Evolutionary conservation across 2,329 filamentous ascomycete species (phyloP).

Genomic region (Aaosphaeria pasadenensis): DNA sequence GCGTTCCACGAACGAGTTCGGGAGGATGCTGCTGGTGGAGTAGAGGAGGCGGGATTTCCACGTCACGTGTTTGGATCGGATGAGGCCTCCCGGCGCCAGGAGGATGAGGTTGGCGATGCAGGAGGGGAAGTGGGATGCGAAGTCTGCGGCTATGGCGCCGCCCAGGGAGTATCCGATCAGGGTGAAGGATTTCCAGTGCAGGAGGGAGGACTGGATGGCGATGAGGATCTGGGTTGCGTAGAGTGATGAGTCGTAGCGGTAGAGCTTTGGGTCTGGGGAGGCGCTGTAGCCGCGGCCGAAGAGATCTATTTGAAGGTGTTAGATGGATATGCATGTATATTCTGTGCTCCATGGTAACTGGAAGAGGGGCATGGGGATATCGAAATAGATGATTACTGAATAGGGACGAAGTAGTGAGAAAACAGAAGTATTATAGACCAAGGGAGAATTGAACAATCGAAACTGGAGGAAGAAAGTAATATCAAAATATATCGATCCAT

Average conservation of each 20-base stretch:
- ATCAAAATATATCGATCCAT: too few species aligned
- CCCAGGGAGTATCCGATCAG: slow-evolving; percentile 79
- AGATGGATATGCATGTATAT: too few species aligned
- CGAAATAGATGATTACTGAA: background rate
- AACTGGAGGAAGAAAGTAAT: background rate
- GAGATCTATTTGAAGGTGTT: slow-evolving; percentile 50
- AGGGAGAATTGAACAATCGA: background rate
- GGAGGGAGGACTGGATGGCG: slow-evolving; percentile 65
- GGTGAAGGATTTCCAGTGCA: slow-evolving; percentile 58
- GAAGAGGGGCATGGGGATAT: background rate
- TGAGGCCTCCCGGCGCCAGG: slow-evolving; percentile 74
- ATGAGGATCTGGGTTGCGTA: slow-evolving; percentile 72
- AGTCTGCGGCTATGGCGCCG: slow-evolving; percentile 68
- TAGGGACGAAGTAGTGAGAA: background rate
- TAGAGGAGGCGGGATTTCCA: slow-evolving; percentile 63
- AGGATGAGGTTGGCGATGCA: slow-evolving; percentile 70
- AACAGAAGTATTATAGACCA: background rate
- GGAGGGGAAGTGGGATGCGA: slow-evolving; percentile 66
- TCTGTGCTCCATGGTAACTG: too few species aligned
- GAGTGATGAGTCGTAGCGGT: slow-evolving; percentile 70
- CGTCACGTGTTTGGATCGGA: slow-evolving; percentile 62
- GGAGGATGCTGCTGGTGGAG: slow-evolving; percentile 56
- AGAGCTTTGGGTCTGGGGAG: slow-evolving; percentile 54
- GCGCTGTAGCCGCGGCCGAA: slow-evolving; percentile 79
- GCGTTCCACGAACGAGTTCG: slow-evolving; percentile 54